phyloP scores from a whole-genome alignment of 148 eudicot genomes.

The Linanthus parryae region DNA sequence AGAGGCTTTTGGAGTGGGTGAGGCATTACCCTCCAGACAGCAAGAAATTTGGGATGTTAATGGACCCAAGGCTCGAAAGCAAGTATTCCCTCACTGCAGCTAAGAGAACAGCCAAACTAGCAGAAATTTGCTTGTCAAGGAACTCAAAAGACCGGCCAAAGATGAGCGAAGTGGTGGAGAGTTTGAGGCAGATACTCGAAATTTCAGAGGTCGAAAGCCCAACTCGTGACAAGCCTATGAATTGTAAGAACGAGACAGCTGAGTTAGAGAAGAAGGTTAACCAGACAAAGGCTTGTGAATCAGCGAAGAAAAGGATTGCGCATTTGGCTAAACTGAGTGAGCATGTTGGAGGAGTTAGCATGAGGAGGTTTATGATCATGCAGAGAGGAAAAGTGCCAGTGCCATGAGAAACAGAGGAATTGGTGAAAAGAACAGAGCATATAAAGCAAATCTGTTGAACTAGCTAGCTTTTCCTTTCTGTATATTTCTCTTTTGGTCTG shows the following conservation, averaged over 20 bases:
- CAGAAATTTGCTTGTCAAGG: slow-evolving; percentile 55
- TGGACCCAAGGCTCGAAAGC: slow-evolving; percentile 61
- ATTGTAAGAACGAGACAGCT: slow-evolving; percentile 22
- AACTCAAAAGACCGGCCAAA: slow-evolving; percentile 61
- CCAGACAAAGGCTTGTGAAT: slow-evolving; percentile 24
- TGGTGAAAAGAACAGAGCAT: too few relatives aligned
- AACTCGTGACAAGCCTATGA: slow-evolving; percentile 11
- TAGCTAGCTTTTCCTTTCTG: too few relatives aligned
- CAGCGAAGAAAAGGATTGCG: slow-evolving; percentile 47
- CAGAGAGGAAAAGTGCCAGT: slow-evolving; percentile 51
- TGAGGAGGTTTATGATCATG: slow-evolving; percentile 52
- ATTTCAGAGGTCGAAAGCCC: slow-evolving; percentile 27
- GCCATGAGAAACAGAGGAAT: too few relatives aligned
- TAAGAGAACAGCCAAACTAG: slow-evolving; percentile 56
- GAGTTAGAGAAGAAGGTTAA: slow-evolving; percentile 21
- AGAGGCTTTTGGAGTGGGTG: slow-evolving; percentile 67
- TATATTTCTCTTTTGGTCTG: too few relatives aligned
- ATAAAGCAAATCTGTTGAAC: too few relatives aligned
- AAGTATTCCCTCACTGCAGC: slow-evolving; percentile 50
- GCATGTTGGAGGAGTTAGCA: slow-evolving; percentile 50
- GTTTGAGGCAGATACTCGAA: slow-evolving; percentile 36
- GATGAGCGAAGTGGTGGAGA: slow-evolving; percentile 74
- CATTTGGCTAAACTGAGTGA: slow-evolving; percentile 73
- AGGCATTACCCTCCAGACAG: slow-evolving; percentile 51
- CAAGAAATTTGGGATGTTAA: slow-evolving; percentile 46